phyloP scores from a whole-genome alignment of 345 rosid genomes.

The Eucalyptus curtisii region DNA sequence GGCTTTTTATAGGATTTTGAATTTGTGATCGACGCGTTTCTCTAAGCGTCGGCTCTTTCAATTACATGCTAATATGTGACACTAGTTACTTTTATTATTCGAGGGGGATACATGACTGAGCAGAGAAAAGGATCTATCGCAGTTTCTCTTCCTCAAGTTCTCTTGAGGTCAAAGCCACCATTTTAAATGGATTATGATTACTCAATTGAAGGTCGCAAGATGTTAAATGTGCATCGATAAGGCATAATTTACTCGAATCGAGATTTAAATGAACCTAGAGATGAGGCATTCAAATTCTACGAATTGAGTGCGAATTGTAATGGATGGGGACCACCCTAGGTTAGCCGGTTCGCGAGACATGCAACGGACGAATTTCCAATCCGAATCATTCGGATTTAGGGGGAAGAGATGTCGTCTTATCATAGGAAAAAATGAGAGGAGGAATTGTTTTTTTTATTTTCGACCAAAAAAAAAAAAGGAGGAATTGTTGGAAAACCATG shows the following conservation, averaged over 20 bases:
- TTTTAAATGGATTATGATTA: too few species aligned
- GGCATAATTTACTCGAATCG: neutral
- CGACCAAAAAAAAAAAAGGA: neutral
- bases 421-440: neutral
- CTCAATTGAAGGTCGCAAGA: neutral
- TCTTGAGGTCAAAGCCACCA: neutral
- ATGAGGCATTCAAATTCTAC: accelerated
- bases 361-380: neutral
- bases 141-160: neutral
- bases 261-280: too few species aligned
- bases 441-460: too few species aligned
- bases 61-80: too few species aligned
- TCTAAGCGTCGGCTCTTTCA: too few species aligned
- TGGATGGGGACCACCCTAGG: neutral
- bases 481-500: neutral
- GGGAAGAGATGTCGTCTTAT: neutral
- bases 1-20: neutral
- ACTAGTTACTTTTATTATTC: too few species aligned
- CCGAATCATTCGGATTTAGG: neutral
- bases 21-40: accelerated
- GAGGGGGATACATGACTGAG: too few species aligned
- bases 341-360: too few species aligned
- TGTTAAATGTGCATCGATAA: neutral
- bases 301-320: neutral
- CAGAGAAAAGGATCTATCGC: accelerated